Percentiles rank a stretch among this genome's conserved stretches.
Evolutionary conservation across 2,329 filamentous ascomycete genomes (phyloP).

Genomic region (Botrytis fabae): DNA sequence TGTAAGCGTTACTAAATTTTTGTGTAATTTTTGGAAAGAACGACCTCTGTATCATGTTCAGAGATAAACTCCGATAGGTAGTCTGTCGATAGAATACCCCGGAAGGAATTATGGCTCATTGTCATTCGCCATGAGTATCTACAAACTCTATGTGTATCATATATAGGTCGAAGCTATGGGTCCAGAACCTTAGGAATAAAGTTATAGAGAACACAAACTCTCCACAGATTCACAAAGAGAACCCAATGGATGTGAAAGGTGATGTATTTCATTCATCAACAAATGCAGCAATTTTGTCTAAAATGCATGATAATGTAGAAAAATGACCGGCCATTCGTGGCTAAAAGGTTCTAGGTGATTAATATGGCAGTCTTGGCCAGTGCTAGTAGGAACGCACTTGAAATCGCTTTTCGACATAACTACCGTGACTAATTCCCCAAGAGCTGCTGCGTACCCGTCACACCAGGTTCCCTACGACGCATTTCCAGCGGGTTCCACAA

Average conservation of each 20-base stretch:
- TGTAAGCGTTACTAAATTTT: not conserved
- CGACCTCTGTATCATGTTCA: not conserved
- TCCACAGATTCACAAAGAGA: not conserved
- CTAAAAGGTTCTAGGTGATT: not conserved
- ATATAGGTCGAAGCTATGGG: not conserved
- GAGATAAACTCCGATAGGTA: not conserved
- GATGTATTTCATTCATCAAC: not conserved
- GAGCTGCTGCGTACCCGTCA: not conserved
- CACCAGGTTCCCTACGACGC: not conserved
- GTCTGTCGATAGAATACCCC: not conserved
- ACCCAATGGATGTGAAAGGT: not conserved
- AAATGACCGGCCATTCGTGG: not conserved
- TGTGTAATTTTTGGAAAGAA: not conserved
- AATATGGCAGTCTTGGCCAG: rapidly evolving
- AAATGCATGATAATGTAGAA: not conserved
- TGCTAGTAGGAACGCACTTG: not conserved
- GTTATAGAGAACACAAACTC: rapidly evolving
- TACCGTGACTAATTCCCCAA: not conserved
- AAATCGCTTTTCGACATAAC: not conserved
- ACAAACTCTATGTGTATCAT: not conserved
- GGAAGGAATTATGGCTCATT: not conserved
- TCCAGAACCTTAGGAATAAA: not conserved
- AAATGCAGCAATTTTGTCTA: not conserved
- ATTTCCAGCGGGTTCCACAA: not conserved
- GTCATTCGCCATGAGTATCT: not conserved